phyloP scores from a whole-genome alignment of 148 eudicot genomes.

The Rhododendron kiyosumense region DNA sequence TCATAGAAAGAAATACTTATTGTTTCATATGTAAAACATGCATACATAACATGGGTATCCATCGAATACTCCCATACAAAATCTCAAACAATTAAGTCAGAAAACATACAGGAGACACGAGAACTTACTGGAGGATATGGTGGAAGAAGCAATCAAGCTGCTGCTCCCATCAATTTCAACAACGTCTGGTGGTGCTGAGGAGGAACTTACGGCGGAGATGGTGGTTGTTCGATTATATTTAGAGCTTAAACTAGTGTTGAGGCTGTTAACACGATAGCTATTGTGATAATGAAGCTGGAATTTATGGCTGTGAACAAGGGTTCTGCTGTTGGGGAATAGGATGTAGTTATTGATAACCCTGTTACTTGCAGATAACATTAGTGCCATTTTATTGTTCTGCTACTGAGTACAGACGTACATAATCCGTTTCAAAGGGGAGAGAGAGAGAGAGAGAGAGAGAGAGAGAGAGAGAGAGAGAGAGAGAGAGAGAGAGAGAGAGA shows the following conservation, averaged over 20 bases:
- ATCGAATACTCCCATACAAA: neutral
- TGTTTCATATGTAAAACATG: neutral
- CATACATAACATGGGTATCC: neutral
- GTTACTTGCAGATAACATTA: neutral
- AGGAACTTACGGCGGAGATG: conserved; percentile 4
- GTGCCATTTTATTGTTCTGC: neutral
- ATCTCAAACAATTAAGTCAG: neutral
- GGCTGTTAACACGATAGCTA: neutral
- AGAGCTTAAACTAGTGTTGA: neutral
- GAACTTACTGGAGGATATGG: conserved; percentile 5
- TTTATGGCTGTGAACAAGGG: neutral
- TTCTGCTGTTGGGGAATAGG: neutral
- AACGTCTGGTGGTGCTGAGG: neutral
- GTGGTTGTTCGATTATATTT: neutral
- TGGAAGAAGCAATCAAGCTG: neutral
- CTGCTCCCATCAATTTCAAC: neutral
- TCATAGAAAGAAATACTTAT: neutral
- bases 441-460: neutral
- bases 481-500: too few species aligned
- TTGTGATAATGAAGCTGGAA: neutral
- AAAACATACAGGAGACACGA: neutral
- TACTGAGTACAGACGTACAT: neutral
- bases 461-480: neutral
- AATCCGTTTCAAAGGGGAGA: neutral
- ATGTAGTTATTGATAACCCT: neutral